Conservation (phyloP, 208 protist species). For the Trypanosoma conorhini region DNA sequence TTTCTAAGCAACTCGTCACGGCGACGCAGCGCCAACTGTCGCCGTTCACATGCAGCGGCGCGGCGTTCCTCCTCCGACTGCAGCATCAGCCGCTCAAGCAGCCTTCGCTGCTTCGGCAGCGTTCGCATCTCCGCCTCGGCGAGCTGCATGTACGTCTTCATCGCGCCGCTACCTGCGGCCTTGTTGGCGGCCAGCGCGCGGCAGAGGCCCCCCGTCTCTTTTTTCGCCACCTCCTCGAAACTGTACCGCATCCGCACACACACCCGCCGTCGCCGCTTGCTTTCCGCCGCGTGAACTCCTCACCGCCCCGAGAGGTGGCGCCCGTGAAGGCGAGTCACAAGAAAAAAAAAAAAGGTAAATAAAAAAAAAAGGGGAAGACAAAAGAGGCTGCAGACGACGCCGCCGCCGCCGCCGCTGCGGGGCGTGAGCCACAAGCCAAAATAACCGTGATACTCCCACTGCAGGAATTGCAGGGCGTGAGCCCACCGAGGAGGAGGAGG, state of each 20-base stretch:
- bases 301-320: background rate
- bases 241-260: conserved; percentile 1
- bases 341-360: background rate
- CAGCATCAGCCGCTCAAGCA: conserved; percentile 9
- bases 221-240: conserved; percentile 10
- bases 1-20: conserved; percentile 16
- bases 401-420: too few species aligned
- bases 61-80: conserved; percentile 10
- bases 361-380: background rate
- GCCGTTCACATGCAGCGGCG: conserved; percentile 7
- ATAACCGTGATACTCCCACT: too few species aligned
- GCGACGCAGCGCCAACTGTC: background rate
- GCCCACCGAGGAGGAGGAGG: background rate
- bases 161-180: background rate
- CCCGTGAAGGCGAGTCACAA: background rate
- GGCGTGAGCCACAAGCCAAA: too few species aligned
- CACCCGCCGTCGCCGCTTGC: background rate
- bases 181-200: background rate
- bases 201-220: background rate
- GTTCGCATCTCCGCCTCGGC: conserved; percentile 26
- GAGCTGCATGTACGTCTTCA: conserved; percentile 17
- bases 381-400: background rate
- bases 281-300: background rate
- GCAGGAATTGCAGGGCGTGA: background rate
- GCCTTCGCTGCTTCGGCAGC: conserved; percentile 6